Evolutionary conservation across 805 yeast species (phyloP), one percentile per base, ranked within the genome.

Genomic region (Pichia phayaonensis): DNA sequence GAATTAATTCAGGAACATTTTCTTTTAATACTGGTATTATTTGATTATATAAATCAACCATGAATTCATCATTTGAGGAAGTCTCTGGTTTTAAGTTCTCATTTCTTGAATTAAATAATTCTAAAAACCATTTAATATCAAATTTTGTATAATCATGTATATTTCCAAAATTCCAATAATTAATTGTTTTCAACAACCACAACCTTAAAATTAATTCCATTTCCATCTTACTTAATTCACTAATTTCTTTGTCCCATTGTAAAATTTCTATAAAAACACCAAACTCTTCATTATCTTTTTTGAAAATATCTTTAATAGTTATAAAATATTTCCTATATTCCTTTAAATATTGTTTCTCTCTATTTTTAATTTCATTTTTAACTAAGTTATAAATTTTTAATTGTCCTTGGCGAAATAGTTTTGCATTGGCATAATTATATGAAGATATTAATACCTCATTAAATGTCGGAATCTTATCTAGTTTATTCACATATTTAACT

Each of bases 361-460:
- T 47, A 20, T 59, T 59, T 56, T 77, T 79, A 52, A 77, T 59
- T 39, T 58, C 59, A 40, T 67, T 61, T 44, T 74, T 67, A 24
- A 74, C 65, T n/a, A 65, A 46, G 13, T 59, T 61, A 48, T 70
- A 69, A 6, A 78, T 64, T 4, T 56, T 53, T 52, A 65, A 60
- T 57, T 79, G 83, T 2, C 77, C 71, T 15, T 57, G 44, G 31
- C 71, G 61, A 55, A 77, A 79, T 10, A 61, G 61, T 12, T 52
- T 48, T 18, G 74, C 65, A 42, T 62, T 64, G 4, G 47, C 36
- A 46, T 58, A 56, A 39, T 58, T 58, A 7, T 20, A n/a, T 13
- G 42, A 43, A 44, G 43, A 48, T 13, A 45, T 41, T 1, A 47
- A 39, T 15, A 53, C 47, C 6, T 47, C 18, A 26, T 41, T 20